A percentile compares a stretch with the other conserved stretches of the same genome.
Evolutionary conservation across 108 stramenopile species (phyloP).

Genomic region (Chaetoceros muelleri): DNA sequence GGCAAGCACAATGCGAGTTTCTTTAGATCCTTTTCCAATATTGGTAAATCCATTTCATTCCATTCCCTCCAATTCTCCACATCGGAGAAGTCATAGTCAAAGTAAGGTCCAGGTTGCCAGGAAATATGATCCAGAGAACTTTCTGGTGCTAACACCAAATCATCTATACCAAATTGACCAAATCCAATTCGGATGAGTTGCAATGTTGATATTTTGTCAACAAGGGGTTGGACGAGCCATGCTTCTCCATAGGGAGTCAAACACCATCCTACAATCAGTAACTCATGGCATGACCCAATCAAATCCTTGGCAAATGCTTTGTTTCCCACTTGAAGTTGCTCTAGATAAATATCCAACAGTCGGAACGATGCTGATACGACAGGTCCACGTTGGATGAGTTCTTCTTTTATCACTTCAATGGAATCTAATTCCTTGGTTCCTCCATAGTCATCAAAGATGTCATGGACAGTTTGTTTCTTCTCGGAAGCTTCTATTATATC

Average conservation of each 20-base stretch:
- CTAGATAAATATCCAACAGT: not conserved
- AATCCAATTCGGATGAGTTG: conserved; percentile 5
- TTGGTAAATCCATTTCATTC: not conserved
- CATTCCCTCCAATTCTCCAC: not conserved
- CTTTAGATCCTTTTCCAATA: not conserved
- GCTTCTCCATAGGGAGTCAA: conserved; percentile 9
- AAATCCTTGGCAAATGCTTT: not conserved
- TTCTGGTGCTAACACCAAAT: conserved; percentile 1
- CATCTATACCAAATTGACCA: conserved; percentile 16
- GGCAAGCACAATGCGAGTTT: not conserved
- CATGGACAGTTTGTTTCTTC: not conserved
- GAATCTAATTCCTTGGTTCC: not conserved
- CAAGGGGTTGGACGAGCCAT: conserved; percentile 7
- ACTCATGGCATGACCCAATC: not conserved
- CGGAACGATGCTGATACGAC: conserved; percentile 6
- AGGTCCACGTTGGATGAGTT: conserved; percentile 5
- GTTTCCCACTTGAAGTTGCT: not conserved
- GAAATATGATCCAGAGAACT: not conserved
- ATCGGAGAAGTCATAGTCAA: not conserved
- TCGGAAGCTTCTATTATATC: not conserved
- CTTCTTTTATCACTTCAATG: conserved; percentile 4
- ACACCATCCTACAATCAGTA: conserved; percentile 10
- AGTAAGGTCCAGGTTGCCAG: not conserved
- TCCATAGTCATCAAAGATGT: conserved; percentile 3
- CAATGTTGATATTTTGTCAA: not conserved